These are phyloP conservation scores for Leptosphaerulina australis DNA, from an alignment of 2,329 filamentous ascomycete species.

Conservation along the genomic window DNA sequence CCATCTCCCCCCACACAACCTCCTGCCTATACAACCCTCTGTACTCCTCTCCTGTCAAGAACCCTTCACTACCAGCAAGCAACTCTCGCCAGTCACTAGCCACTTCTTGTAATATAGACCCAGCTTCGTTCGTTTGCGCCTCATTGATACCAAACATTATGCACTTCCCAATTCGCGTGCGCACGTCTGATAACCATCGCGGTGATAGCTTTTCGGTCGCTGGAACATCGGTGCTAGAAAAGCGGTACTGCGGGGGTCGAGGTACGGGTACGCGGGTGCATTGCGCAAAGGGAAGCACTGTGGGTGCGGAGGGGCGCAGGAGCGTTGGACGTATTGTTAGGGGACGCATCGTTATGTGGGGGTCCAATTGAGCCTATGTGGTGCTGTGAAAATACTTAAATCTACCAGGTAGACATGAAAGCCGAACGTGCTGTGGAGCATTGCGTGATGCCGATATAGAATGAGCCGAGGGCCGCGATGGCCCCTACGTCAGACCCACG, in stretches of 20 bases:
- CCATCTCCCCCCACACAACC: constrained; percentile 88
- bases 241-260: constrained; percentile 6
- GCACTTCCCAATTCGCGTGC: constrained; percentile 72
- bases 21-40: constrained; percentile 68
- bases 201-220: constrained; percentile 51
- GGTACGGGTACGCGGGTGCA: constrained; percentile 2
- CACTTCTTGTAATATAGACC: constrained; percentile 64
- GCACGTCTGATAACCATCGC: constrained; percentile 73
- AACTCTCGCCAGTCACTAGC: constrained; percentile 73
- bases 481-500: constrained; percentile 25
- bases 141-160: constrained; percentile 72
- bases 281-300: constrained; percentile 6
- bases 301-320: constrained; percentile 10
- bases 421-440: not conserved
- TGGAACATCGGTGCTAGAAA: constrained; percentile 19
- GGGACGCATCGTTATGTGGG: constrained; percentile 22
- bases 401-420: too few species aligned
- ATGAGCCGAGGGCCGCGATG: constrained; percentile 24
- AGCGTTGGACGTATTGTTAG: constrained; percentile 23
- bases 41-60: constrained; percentile 66
- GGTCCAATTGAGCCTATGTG: not conserved
- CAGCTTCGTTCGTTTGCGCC: constrained; percentile 64
- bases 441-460: constrained; percentile 15
- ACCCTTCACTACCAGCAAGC: constrained; percentile 76
- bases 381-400: not conserved